Conservation (phyloP, 164 flowering plant species). For the Liriodendron chinense region DNA sequence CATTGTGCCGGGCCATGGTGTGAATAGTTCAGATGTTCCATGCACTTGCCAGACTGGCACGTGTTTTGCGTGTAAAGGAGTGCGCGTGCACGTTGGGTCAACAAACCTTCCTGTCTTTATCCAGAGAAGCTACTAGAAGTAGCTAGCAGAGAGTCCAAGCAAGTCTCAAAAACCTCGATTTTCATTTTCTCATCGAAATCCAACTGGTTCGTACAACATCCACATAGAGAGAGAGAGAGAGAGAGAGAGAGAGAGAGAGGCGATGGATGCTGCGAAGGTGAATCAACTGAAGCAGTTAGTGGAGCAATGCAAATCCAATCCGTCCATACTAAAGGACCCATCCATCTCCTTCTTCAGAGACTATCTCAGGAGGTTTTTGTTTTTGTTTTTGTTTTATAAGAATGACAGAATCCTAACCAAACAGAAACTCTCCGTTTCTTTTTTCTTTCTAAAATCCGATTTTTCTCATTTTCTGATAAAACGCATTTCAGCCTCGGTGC, state of each 20-base stretch:
- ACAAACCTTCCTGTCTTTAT: no score
- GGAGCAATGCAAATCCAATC: slow-evolving; percentile 67
- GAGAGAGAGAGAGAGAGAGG: not conserved
- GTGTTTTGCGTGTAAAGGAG: no score
- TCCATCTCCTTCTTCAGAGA: slow-evolving; percentile 89
- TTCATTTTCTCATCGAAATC: not conserved
- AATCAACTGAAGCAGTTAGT: slow-evolving; percentile 66
- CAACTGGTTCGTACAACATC: not conserved
- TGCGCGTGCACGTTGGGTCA: no score
- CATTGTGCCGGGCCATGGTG: no score
- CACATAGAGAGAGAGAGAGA: no score
- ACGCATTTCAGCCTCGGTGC: slow-evolving; percentile 56
- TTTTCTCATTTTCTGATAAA: not conserved
- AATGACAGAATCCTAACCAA: not conserved
- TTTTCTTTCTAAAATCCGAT: not conserved
- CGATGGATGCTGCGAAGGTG: slow-evolving; percentile 70
- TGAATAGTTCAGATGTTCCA: no score
- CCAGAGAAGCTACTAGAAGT: slow-evolving; percentile 19
- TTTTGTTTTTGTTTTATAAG: no score
- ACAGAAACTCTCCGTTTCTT: not conserved
- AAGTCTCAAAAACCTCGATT: not conserved
- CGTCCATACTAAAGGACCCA: slow-evolving; percentile 71
- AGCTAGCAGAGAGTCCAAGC: not conserved
- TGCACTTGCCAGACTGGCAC: no score
- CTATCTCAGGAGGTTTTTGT: slow-evolving; percentile 69